phyloP scores from a whole-genome alignment of 2,329 filamentous ascomycete species.

The Hypoxylon sp. region DNA sequence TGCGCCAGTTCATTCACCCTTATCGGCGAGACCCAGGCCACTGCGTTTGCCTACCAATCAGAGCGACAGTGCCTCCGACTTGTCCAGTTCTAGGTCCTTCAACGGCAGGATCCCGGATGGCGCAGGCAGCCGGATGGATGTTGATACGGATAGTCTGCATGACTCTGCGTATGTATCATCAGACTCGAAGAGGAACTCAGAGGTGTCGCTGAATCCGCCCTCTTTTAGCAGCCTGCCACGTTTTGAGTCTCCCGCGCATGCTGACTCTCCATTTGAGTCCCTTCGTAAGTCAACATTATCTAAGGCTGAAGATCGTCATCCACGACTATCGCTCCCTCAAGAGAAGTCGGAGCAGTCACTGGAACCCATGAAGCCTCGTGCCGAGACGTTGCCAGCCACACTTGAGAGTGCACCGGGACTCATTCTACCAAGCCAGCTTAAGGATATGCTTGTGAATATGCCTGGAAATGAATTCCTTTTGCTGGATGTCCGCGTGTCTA shows the following conservation, averaged over 20 bases:
- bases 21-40: conserved; percentile 59
- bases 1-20: conserved; percentile 53
- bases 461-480: conserved; percentile 70
- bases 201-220: conserved; percentile 61
- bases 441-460: conserved; percentile 66
- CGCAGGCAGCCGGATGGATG: conserved; percentile 57
- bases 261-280: conserved; percentile 55
- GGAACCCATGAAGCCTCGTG: conserved; percentile 54
- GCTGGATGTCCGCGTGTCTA: conserved; percentile 88
- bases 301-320: conserved; percentile 66
- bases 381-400: conserved; percentile 68
- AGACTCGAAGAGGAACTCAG: conserved; percentile 68
- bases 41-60: conserved; percentile 65
- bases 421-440: conserved; percentile 69
- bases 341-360: conserved; percentile 61
- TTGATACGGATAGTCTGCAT: conserved; percentile 62
- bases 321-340: conserved; percentile 68
- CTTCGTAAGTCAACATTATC: conserved; percentile 55
- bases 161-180: conserved; percentile 70
- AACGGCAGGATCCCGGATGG: conserved; percentile 45
- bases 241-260: conserved; percentile 62
- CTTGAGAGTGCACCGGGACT: conserved; percentile 65
- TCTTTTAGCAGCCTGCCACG: conserved; percentile 61
- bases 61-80: conserved; percentile 60
- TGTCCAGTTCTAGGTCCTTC: conserved; percentile 46